Evolutionary conservation across 805 yeast genomes (phyloP).

Genomic region (Sugiyamaella smithiae): DNA sequence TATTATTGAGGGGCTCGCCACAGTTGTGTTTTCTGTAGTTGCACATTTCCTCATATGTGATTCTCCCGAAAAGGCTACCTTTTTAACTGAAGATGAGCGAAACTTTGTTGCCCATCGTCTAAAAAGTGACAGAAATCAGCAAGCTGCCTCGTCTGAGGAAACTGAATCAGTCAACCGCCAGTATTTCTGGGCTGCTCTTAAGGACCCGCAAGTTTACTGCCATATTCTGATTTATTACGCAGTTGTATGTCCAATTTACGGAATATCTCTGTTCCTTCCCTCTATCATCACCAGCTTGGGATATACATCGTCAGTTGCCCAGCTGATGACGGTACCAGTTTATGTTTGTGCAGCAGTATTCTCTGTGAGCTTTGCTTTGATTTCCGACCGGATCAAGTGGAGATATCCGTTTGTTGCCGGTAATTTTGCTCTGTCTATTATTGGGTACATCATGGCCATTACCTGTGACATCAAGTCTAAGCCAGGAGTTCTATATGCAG

Average conservation of each 20-base stretch:
- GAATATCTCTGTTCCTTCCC: constrained; percentile 42
- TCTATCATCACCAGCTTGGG: constrained; percentile 56
- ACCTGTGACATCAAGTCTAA: constrained; percentile 37
- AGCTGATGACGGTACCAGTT: constrained; percentile 59
- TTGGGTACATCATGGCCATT: constrained; percentile 17
- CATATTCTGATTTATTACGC: background rate
- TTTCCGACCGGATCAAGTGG: constrained; percentile 58
- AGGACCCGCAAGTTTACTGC: constrained; percentile 26
- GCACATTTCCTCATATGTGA: constrained; percentile 48
- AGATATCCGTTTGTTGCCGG: constrained; percentile 48
- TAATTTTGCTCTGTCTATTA: constrained; percentile 40
- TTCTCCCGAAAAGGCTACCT: constrained; percentile 44
- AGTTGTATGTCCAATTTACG: constrained; percentile 6
- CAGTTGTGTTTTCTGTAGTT: constrained; percentile 46
- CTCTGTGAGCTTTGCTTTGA: constrained; percentile 53
- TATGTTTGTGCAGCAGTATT: constrained; percentile 50
- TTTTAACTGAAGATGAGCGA: constrained; percentile 24
- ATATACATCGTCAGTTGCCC: constrained; percentile 48
- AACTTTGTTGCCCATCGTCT: constrained; percentile 20
- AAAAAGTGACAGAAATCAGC: constrained; percentile 21
- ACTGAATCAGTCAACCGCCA: constrained; percentile 6
- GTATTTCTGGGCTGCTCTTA: constrained; percentile 17
- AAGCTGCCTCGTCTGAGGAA: constrained; percentile 33
- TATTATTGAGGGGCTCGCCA: constrained; percentile 53
- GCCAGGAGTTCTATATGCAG: constrained; percentile 56